phyloP scores from a whole-genome alignment of 2,329 filamentous ascomycete genomes.

The Aspergillus pseudoterreus region DNA sequence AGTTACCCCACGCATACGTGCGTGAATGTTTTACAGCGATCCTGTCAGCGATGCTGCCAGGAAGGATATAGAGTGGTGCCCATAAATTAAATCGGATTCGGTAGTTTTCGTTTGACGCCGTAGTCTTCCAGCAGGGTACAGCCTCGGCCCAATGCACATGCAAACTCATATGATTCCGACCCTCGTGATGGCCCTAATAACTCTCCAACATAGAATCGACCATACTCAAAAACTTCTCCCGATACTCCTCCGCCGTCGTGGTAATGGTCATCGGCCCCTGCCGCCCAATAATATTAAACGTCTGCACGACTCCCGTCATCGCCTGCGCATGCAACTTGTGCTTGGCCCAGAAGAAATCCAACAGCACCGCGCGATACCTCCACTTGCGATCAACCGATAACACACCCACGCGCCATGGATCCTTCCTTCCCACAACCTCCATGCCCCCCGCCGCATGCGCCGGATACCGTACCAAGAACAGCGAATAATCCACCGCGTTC shows the following conservation, averaged over 20 bases:
- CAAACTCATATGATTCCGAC: neutral
- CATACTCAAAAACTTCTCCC: conserved; percentile 54
- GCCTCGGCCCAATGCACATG: neutral
- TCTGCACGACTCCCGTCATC: conserved; percentile 62
- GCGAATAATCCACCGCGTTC: conserved; percentile 71
- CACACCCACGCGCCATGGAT: conserved; percentile 60
- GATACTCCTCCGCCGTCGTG: conserved; percentile 65
- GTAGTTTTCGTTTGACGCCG: too few relatives aligned
- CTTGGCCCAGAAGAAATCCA: conserved; percentile 78
- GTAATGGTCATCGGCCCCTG: conserved; percentile 74
- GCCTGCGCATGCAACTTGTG: conserved; percentile 64
- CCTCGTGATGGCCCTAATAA: conserved; percentile 5
- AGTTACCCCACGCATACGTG: neutral
- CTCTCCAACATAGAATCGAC: conserved; percentile 45
- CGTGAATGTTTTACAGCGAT: neutral
- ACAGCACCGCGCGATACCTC: conserved; percentile 62
- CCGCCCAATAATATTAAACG: conserved; percentile 60
- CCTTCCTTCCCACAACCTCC: conserved; percentile 28
- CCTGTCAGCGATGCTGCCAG: too few relatives aligned
- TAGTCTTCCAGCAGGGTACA: neutral
- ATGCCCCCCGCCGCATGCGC: conserved; percentile 28
- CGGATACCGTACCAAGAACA: conserved; percentile 64
- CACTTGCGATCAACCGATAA: conserved; percentile 60
- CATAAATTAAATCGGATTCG: too few relatives aligned
- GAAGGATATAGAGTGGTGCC: too few relatives aligned